Base-by-base conservation (phyloP, 2,329 filamentous ascomycete species). In the Aulographum hederae region DNA sequence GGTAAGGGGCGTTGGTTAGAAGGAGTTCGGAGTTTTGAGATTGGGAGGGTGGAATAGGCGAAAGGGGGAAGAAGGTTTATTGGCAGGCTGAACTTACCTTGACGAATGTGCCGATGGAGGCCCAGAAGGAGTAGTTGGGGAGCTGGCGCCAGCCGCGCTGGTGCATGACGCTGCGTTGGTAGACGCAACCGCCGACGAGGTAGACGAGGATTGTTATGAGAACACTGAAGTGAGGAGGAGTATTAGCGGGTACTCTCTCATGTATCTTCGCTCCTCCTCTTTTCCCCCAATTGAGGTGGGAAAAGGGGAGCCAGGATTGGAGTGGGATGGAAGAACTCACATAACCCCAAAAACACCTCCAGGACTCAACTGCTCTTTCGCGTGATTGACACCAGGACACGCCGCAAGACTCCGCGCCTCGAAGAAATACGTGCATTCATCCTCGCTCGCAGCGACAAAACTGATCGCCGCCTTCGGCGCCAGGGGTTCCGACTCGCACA, bases 361-460 rank as follows among this genome's bases (percentile, higher is more conserved):
- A 46, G 53, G 89, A 58, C 47, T 79, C 54, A 62, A 76, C 8
- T 62, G 61, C 35, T 70, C 63, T 30, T 63, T 60, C 37, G 61
- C 63, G 6, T 58, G 57, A 34, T 69, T 66, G 17, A 71, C 62
- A 60, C 61, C 85, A 56, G 56, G 80, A 63, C 89, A 98, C 8
- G 85, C 86, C 41, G 82, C 78, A 28, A 70, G 66, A 16, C 81
- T 89, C 40, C 86, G 78, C 31, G 85, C 76, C 52, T 95, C 85
- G 58, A 98, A 98, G 55, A 92, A 79, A 56, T 95, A 98, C 18
- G 81, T 73, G 63, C 89, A 98, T 37, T 91, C 77, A 48, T 95
- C 85, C 26, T 80, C 76, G 38, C 46, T 51, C 36, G 79, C 81
- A n/a, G n/a, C n/a, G 36, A 95, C 76, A 50, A 93, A 98, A 14